A percentile compares a stretch with the other conserved stretches of the same genome.
These are phyloP conservation scores for Globisporangium ultimum DNA, from an alignment of 352 stramenopile species.

Conservation along the genomic window DNA sequence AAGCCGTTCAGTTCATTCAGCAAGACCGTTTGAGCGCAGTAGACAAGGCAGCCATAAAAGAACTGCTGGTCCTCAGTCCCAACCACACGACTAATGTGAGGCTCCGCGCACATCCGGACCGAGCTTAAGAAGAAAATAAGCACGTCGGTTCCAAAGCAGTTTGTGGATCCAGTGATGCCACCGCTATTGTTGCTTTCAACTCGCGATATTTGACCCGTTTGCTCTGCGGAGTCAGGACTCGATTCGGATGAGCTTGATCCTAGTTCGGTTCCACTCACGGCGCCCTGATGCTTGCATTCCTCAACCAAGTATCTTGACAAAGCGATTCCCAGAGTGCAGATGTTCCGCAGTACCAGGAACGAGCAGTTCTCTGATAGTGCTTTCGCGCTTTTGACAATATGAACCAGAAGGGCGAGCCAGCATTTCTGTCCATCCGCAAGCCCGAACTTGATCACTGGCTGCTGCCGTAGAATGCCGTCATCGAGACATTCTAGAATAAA, in stretches of 20 bases:
- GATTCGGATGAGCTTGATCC: neutral
- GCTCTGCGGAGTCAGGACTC: neutral
- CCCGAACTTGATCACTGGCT: conserved; percentile 5
- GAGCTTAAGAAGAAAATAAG: conserved; percentile 48
- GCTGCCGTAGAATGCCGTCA: conserved; percentile 14
- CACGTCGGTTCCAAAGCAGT: conserved; percentile 54
- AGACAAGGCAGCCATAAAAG: conserved; percentile 68
- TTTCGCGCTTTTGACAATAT: conserved; percentile 44
- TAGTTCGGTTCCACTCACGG: neutral
- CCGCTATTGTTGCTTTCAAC: conserved; percentile 11
- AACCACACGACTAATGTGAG: conserved; percentile 30
- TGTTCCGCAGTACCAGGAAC: conserved; percentile 50
- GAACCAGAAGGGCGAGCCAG: conserved; percentile 60
- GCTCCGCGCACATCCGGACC: conserved; percentile 35
- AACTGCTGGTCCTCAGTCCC: conserved; percentile 63
- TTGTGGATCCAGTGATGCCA: neutral
- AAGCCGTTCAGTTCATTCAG: conserved; percentile 51
- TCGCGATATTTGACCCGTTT: neutral
- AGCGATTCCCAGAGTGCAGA: conserved; percentile 46
- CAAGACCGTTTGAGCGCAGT: conserved; percentile 50
- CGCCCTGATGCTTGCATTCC: conserved; percentile 41
- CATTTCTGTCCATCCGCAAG: conserved; percentile 38
- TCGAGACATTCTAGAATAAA: conserved; percentile 57
- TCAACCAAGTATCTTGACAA: conserved; percentile 54
- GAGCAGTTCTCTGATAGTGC: conserved; percentile 41